A percentile compares a stretch with the other conserved stretches of the same genome.
Conservation (phyloP, 106 monocot genomes). For the Phalaenopsis aphrodite region DNA sequence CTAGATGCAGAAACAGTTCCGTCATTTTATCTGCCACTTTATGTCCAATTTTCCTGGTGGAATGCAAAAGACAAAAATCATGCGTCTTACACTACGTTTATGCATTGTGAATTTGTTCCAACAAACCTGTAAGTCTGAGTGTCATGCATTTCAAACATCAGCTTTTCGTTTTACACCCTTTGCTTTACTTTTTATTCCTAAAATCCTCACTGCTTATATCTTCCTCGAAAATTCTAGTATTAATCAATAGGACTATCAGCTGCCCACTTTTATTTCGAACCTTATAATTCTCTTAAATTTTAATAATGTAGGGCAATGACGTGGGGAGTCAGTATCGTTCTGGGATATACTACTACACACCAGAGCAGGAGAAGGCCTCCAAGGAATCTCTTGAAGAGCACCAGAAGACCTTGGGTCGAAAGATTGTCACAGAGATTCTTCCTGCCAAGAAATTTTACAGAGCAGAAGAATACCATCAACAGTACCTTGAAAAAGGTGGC, state of each 20-base stretch:
- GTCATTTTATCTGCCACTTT: too few species aligned
- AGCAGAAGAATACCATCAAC: constrained; percentile 98
- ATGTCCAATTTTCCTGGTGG: background rate
- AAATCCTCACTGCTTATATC: background rate
- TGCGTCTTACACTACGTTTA: background rate
- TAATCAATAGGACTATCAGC: too few species aligned
- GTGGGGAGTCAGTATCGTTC: constrained; percentile 94
- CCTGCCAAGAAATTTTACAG: constrained; percentile 89
- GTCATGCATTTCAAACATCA: background rate
- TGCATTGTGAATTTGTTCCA: too few species aligned
- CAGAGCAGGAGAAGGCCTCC: constrained; percentile 81
- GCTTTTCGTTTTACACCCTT: background rate
- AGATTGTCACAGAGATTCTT: constrained; percentile 92
- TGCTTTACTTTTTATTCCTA: background rate
- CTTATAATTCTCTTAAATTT: background rate
- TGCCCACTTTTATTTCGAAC: background rate
- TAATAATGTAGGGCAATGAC: constrained; percentile 68
- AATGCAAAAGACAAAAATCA: background rate
- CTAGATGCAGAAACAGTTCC: background rate
- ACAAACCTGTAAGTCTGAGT: too few species aligned
- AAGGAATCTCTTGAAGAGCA: constrained; percentile 60
- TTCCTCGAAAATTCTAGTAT: background rate
- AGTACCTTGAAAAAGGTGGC: constrained; percentile 89
- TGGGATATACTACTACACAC: constrained; percentile 90
- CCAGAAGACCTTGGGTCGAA: constrained; percentile 61